These are phyloP conservation scores for Wickerhamiella kurtzmanii DNA, from an alignment of 805 yeast species.

Conservation along the genomic window DNA sequence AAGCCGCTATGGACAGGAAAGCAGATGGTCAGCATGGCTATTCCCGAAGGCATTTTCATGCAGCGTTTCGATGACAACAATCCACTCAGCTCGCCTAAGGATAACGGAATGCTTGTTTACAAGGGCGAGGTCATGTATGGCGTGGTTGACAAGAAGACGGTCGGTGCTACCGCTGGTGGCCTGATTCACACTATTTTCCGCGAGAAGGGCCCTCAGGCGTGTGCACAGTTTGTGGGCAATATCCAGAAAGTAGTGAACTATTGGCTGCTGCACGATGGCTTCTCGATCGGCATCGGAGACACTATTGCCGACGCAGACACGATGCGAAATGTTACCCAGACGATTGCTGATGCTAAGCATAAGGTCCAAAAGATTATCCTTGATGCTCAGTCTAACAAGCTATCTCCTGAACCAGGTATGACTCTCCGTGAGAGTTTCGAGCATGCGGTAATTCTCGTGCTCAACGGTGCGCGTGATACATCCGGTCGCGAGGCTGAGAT, in stretches of 20 bases:
- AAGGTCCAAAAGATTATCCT: slow-evolving; percentile 88
- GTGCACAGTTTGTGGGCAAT: slow-evolving; percentile 83
- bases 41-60: slow-evolving; percentile 90
- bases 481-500: slow-evolving; percentile 98
- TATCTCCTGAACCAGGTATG: slow-evolving; percentile 99
- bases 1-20: slow-evolving; percentile 97
- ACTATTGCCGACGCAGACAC: slow-evolving; percentile 97
- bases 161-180: slow-evolving; percentile 98
- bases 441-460: slow-evolving; percentile 86
- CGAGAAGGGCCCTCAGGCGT: slow-evolving; percentile 85
- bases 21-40: slow-evolving; percentile 80
- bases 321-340: slow-evolving; percentile 83
- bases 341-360: slow-evolving; percentile 82
- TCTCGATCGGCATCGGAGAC: slow-evolving; percentile 99
- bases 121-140: slow-evolving; percentile 97
- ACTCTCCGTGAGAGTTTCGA: slow-evolving; percentile 96
- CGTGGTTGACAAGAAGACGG: slow-evolving; percentile 95
- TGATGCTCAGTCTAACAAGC: slow-evolving; percentile 78
- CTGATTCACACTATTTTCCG: slow-evolving; percentile 93
- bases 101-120: slow-evolving; percentile 86
- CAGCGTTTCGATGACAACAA: slow-evolving; percentile 88
- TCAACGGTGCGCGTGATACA: slow-evolving; percentile 97
- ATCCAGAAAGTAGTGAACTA: slow-evolving; percentile 90
- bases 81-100: slow-evolving; percentile 72
- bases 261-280: slow-evolving; percentile 94